Conservation (phyloP, 495 filamentous ascomycete species). For the Aspergillus asperescens region DNA sequence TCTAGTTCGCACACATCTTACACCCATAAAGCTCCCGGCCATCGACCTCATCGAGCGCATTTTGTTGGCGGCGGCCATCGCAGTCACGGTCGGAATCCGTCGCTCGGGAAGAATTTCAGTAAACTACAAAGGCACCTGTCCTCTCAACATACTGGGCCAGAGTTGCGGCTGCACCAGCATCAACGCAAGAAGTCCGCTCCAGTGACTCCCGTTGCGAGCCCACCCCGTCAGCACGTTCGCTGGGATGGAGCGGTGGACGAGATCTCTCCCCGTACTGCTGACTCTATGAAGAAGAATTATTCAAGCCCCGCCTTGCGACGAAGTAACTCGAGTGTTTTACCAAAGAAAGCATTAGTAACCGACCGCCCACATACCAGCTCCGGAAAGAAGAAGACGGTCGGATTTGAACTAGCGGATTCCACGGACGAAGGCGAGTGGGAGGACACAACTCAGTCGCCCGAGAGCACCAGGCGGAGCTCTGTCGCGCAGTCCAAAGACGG, state of each 20-base stretch:
- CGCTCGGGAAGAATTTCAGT: background rate
- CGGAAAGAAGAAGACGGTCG: conserved; percentile 45
- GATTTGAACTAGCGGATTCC: conserved; percentile 45
- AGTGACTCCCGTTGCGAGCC: conserved; percentile 41
- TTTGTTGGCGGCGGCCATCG: conserved; percentile 43
- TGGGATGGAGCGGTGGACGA: conserved; percentile 38
- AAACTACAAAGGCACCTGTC: conserved; percentile 30
- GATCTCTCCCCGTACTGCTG: conserved; percentile 19
- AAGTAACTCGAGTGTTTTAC: conserved; percentile 26
- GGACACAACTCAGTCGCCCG: conserved; percentile 48
- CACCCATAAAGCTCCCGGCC: conserved; percentile 24
- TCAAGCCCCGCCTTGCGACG: conserved; percentile 42
- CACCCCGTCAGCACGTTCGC: conserved; percentile 33
- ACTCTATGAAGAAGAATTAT: conserved; percentile 43
- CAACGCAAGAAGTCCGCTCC: conserved; percentile 47
- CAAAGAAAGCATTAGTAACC: conserved; percentile 37
- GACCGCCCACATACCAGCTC: conserved; percentile 35
- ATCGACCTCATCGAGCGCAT: conserved; percentile 37
- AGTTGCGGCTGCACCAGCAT: conserved; percentile 43
- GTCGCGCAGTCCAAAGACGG: conserved; percentile 40
- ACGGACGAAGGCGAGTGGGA: conserved; percentile 46
- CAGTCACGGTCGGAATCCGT: conserved; percentile 23
- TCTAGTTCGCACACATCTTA: conserved; percentile 28
- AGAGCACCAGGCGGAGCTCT: conserved; percentile 45
- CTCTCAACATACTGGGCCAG: conserved; percentile 26